Percentiles rank a stretch among this genome's conserved stretches.
These are phyloP conservation scores for Glomus cerebriforme DNA, from an alignment of 192 early-diverging fungal species.

Conservation along the genomic window DNA sequence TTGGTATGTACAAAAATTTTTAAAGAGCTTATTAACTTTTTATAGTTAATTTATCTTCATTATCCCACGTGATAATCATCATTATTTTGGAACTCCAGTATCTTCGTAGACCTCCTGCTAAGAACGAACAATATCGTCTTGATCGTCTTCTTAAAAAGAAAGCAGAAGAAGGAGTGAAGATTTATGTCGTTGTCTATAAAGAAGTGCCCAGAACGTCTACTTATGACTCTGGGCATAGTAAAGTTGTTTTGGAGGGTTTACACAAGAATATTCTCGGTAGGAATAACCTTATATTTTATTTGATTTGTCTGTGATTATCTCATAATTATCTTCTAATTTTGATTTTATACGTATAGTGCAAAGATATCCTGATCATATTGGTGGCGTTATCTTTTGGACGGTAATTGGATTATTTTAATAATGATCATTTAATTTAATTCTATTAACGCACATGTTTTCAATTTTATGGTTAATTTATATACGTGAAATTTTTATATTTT, in stretches of 20 bases:
- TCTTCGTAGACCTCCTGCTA: conserved; percentile 70
- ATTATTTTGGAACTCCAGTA: conserved; percentile 44
- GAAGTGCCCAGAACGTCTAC: conserved; percentile 78
- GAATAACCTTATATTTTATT: background rate
- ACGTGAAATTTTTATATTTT: background rate
- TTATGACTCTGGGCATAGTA: conserved; percentile 74
- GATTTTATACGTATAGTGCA: conserved; percentile 50
- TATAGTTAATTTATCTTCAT: too few relatives aligned
- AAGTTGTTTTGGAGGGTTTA: conserved; percentile 69
- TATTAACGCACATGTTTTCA: too few relatives aligned
- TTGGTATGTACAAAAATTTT: conserved; percentile 48
- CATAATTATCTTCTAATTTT: background rate
- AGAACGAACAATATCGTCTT: conserved; percentile 76
- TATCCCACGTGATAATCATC: background rate
- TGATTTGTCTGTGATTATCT: background rate
- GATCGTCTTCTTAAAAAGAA: conserved; percentile 79
- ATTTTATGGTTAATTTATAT: background rate
- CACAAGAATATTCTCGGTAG: conserved; percentile 77
- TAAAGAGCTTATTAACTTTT: background rate
- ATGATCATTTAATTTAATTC: too few relatives aligned
- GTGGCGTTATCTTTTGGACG: conserved; percentile 87
- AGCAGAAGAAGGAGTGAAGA: conserved; percentile 84
- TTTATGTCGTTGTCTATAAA: conserved; percentile 89
- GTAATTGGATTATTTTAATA: conserved; percentile 10
- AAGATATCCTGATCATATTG: conserved; percentile 87